Evolutionary conservation across 2,329 filamentous ascomycete species (phyloP), one percentile per base, ranked within the genome.

Genomic region (Paradendryphiella salina): DNA sequence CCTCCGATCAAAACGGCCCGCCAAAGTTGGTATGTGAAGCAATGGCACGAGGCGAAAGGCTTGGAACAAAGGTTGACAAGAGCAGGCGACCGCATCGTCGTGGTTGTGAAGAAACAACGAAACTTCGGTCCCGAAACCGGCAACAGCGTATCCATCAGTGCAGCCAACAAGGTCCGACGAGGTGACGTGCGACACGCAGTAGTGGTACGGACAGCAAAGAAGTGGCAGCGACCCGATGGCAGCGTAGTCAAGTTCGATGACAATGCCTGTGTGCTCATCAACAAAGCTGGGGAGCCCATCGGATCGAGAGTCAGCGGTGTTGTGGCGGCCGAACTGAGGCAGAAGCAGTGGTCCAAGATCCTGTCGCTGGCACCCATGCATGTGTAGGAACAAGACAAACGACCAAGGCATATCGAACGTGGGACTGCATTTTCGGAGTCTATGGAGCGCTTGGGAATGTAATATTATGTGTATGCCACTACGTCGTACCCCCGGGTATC

Each of bases 331-430:
- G 94, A 99, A 79, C 76, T 99, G 74, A 86, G 89, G 72, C 85
- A 89, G 72, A 94, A 89, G 81, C 88, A 96, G 78, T 99, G 94
- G 94, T 96, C 91, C 67, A 99, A 97, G 84, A 97, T 99, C 67
- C 76, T 99, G 71, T 96, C 90, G 64, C 84, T 99, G 82, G 94
- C 94, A 46, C 93, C 94, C 38, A 85, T 88, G 83, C 85, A 89
- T 75, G 76, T 89, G 72, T 89, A 82, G 52, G 54, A 42, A 34
- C 20, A 35, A 46, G 15, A 21, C 13, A 45, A 32, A 33, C 7
- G 15, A 33, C 21, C 18, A 9, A 15, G 29, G 21, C 32, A 20
- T 11, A 9, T 17, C 29, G 42, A 36, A 46, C 21, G 40, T 46
- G 44, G 21, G 29, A 37, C 33, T 49, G 50, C 33, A 52, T 52